These are phyloP conservation scores for Syncephalastrum racemosum DNA, from an alignment of 371 early-diverging fungal species.

Conservation along the genomic window DNA sequence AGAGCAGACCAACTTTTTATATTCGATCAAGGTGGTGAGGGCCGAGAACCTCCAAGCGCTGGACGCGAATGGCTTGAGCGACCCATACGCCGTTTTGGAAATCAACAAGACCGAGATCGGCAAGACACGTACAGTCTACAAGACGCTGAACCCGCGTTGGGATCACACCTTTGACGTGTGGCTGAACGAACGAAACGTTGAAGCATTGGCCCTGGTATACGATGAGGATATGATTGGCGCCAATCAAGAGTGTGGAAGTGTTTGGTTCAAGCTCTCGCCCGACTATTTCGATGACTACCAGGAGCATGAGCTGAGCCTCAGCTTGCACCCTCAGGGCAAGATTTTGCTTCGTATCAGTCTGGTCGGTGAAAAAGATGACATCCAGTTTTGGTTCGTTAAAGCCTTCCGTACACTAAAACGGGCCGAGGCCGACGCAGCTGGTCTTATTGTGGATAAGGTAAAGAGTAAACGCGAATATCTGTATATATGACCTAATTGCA, in stretches of 20 bases:
- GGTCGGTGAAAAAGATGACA: conserved; percentile 90
- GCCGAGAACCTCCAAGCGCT: conserved; percentile 56
- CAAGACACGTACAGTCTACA: conserved; percentile 65
- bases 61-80: conserved; percentile 62
- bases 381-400: conserved; percentile 90
- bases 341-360: conserved; percentile 80
- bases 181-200: conserved; percentile 54
- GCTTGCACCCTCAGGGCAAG: conserved; percentile 83
- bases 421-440: conserved; percentile 70
- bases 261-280: conserved; percentile 64
- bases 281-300: conserved; percentile 64
- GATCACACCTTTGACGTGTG: conserved; percentile 86
- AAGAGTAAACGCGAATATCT: conserved; percentile 1
- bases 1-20: conserved; percentile 42
- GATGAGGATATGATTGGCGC: conserved; percentile 77
- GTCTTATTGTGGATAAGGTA: conserved; percentile 73
- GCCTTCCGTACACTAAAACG: conserved; percentile 76
- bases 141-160: conserved; percentile 87
- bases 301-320: conserved; percentile 83
- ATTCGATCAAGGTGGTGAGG: conserved; percentile 60
- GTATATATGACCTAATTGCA: not conserved
- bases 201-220: conserved; percentile 69
- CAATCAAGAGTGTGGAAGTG: conserved; percentile 80
- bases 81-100: conserved; percentile 77
- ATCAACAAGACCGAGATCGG: conserved; percentile 54